Conservation (phyloP, 495 filamentous ascomycete genomes). For the Xylaria palmicola region DNA sequence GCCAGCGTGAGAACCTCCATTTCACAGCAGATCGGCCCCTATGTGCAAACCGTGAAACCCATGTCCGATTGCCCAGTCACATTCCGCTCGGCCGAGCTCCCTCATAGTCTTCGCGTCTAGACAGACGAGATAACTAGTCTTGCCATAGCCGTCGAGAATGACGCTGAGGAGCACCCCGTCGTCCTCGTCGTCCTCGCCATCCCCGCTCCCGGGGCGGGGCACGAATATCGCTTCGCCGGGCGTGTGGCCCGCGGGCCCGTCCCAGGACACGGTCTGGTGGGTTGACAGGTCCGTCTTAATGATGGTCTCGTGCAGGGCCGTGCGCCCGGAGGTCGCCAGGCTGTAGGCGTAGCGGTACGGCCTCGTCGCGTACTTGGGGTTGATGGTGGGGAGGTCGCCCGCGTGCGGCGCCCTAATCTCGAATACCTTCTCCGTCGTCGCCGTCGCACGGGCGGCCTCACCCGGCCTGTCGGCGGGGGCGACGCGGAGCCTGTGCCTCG, state of each 20-base stretch:
- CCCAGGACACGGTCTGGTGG: slow-evolving; percentile 52
- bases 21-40: background rate
- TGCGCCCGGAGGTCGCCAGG: slow-evolving; percentile 54
- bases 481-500: slow-evolving; percentile 49
- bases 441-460: background rate
- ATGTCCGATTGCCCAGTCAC: slow-evolving; percentile 60
- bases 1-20: background rate
- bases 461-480: slow-evolving; percentile 19
- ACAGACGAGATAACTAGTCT: slow-evolving; percentile 67
- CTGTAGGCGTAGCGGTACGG: slow-evolving; percentile 66
- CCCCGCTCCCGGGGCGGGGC: slow-evolving; percentile 41
- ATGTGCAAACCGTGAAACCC: slow-evolving; percentile 71
- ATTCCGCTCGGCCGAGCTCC: slow-evolving; percentile 66
- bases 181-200: slow-evolving; percentile 62
- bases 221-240: slow-evolving; percentile 78
- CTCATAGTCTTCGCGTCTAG: slow-evolving; percentile 64
- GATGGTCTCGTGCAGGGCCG: slow-evolving; percentile 64
- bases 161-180: slow-evolving; percentile 72
- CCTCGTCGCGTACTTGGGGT: slow-evolving; percentile 53
- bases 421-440: slow-evolving; percentile 32
- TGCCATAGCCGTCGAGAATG: slow-evolving; percentile 62
- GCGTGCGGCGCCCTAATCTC: slow-evolving; percentile 38
- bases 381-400: slow-evolving; percentile 68
- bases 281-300: slow-evolving; percentile 66
- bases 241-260: slow-evolving; percentile 56